Conservation (phyloP, 2,329 filamentous ascomycete genomes). For the Salinomyces thailandicus region DNA sequence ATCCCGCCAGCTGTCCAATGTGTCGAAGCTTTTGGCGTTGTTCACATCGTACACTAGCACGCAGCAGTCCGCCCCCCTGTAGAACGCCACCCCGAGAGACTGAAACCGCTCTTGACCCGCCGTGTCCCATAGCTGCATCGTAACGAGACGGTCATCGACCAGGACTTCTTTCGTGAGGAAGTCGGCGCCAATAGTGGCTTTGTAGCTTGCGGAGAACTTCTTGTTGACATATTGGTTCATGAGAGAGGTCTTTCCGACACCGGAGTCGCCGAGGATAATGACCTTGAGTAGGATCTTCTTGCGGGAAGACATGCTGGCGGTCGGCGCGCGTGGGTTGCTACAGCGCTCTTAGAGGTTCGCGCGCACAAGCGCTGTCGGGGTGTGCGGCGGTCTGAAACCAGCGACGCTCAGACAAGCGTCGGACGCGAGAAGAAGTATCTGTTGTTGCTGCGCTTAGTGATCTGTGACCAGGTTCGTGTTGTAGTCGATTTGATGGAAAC, state of each 20-base stretch:
- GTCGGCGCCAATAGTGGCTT: conserved; percentile 96
- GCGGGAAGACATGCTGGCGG: conserved; percentile 9
- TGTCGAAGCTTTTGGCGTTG: conserved; percentile 98
- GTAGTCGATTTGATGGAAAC: too few relatives aligned
- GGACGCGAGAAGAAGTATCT: too few relatives aligned
- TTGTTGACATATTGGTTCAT: conserved; percentile 99
- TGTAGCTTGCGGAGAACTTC: conserved; percentile 99
- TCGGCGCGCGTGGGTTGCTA: background rate
- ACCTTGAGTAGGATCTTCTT: conserved; percentile 49
- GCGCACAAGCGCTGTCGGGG: too few relatives aligned
- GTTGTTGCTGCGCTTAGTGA: too few relatives aligned
- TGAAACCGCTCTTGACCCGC: conserved; percentile 96
- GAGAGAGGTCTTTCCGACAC: conserved; percentile 97
- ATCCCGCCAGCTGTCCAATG: conserved; percentile 94
- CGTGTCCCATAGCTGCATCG: conserved; percentile 99
- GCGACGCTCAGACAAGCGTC: too few relatives aligned
- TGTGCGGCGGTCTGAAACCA: too few relatives aligned
- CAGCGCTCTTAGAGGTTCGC: too few relatives aligned
- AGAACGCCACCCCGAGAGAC: conserved; percentile 93
- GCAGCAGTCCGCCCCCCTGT: conserved; percentile 94
- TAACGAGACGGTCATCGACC: conserved; percentile 93
- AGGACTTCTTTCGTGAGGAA: conserved; percentile 97
- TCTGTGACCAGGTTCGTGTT: too few relatives aligned
- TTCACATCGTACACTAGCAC: conserved; percentile 98
- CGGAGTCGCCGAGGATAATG: conserved; percentile 97